Evolutionary conservation across 192 early-diverging fungal species (phyloP).

Genomic region (Backusella australiensis): DNA sequence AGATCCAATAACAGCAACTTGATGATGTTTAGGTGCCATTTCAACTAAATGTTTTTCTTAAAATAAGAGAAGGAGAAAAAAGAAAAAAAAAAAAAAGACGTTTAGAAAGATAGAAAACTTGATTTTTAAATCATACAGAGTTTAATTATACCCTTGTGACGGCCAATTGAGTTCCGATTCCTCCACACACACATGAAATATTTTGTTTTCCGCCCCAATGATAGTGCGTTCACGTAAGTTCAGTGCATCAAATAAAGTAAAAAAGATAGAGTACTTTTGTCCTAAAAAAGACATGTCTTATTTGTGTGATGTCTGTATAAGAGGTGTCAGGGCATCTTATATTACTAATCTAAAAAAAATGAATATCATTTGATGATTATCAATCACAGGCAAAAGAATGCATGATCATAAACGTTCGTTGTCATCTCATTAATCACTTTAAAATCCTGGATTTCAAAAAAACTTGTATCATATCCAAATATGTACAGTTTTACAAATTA

Average conservation of each 20-base stretch:
- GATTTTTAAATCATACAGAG: not conserved
- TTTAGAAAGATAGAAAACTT: conserved; percentile 7
- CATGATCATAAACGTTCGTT: too few relatives aligned
- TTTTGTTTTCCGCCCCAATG: not conserved
- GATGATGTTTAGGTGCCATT: conserved; percentile 42
- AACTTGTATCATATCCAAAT: not conserved
- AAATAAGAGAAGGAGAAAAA: not conserved
- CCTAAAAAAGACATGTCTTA: not conserved
- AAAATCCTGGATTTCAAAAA: not conserved
- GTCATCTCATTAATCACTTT: too few relatives aligned
- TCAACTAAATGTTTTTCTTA: not conserved
- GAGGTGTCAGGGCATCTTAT: not conserved
- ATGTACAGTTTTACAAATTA: not conserved
- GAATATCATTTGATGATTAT: too few relatives aligned
- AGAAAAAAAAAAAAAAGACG: not conserved
- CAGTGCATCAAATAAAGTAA: not conserved
- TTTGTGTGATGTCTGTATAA: not conserved
- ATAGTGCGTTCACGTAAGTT: not conserved
- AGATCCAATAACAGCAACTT: conserved; percentile 79
- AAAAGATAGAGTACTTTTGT: not conserved
- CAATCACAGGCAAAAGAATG: too few relatives aligned
- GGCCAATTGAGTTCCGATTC: not conserved
- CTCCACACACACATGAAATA: not conserved
- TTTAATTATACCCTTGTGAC: conserved; percentile 8
- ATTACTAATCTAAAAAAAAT: not conserved